phyloP scores from a whole-genome alignment of 2,329 filamentous ascomycete genomes.

The Penicillium sp. region DNA sequence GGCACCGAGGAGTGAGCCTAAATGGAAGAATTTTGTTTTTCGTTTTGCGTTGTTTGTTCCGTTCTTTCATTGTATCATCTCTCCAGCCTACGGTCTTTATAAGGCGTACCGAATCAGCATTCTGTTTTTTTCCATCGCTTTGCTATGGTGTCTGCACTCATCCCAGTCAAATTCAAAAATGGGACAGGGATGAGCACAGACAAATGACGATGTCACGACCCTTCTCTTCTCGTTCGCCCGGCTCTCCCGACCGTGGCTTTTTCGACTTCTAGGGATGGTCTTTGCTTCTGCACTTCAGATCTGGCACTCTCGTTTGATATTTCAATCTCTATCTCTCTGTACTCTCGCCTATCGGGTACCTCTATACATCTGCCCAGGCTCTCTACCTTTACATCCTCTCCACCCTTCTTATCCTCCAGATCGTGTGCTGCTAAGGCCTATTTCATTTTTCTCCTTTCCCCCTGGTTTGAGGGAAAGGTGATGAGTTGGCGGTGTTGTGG shows the following conservation, averaged over 20 bases:
- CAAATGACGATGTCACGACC: constrained; percentile 36
- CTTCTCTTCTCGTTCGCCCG: constrained; percentile 24
- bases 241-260: constrained; percentile 20
- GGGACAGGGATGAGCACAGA: constrained; percentile 1
- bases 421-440: constrained; percentile 5
- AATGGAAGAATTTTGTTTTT: constrained; percentile 18
- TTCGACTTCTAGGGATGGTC: constrained; percentile 26
- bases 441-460: not conserved
- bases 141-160: constrained; percentile 4
- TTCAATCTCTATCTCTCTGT: not conserved
- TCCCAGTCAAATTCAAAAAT: not conserved
- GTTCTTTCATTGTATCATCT: constrained; percentile 10
- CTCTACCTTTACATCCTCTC: not conserved
- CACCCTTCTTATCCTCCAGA: not conserved
- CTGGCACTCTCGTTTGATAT: constrained; percentile 3
- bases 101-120: not conserved
- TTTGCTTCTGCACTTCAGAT: constrained; percentile 11
- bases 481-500: constrained; percentile 7
- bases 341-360: not conserved
- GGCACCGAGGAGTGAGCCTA: constrained; percentile 30
- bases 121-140: not conserved
- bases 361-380: not conserved
- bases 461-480: not conserved
- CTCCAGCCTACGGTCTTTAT: not conserved
- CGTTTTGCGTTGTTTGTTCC: constrained; percentile 2